Base-by-base conservation (phyloP, 2,329 filamentous ascomycete species). In the Alternaria triticimaculans region DNA sequence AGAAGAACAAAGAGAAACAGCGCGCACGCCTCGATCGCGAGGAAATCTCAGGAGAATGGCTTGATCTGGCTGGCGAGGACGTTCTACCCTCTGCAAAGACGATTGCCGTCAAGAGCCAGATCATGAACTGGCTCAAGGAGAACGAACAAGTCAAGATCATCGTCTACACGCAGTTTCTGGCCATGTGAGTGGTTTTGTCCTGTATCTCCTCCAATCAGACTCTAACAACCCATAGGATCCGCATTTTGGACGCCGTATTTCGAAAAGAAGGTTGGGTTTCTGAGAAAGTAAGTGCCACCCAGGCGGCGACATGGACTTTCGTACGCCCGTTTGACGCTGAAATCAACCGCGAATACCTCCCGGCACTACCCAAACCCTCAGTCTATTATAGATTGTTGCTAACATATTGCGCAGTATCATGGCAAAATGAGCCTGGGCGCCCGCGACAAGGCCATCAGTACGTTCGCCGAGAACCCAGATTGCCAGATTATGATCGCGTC, bases 151-250 rank as follows among this genome's bases (percentile, higher is more conserved):
- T 83, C 44, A 90, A 90, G 75, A 83, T 89, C 49, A 87, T 87
- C 61, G 77, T 90, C 49, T 90, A 89, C 66, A 87, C 85, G 0
- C 87, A 90, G 67, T 90, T 88, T 63, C 74, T 86, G 3, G 77
- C 82, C 3, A 84, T 89, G 25, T n/a, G n/a, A n/a, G n/a, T n/a
- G n/a, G n/a, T n/a, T n/a, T n/a, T n/a, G n/a, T n/a, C n/a, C n/a
- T n/a, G n/a, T n/a, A n/a, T n/a, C n/a, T n/a, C n/a, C n/a, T n/a
- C n/a, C n/a, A n/a, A n/a, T n/a, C 6, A 50, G 4, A n/a, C 7
- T 3, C 65, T 76, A 37, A 74, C 58, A 11, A 14, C 5, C 1
- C 12, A 14, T 7, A 78, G 75, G 73, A 81, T 87, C 6, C 72
- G 80, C 0, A 85, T 90, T 18, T 33, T 33, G 28, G 28, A 1